These are phyloP conservation scores for Curvularia spicifera DNA, from an alignment of 2,329 filamentous ascomycete genomes.

Conservation along the genomic window DNA sequence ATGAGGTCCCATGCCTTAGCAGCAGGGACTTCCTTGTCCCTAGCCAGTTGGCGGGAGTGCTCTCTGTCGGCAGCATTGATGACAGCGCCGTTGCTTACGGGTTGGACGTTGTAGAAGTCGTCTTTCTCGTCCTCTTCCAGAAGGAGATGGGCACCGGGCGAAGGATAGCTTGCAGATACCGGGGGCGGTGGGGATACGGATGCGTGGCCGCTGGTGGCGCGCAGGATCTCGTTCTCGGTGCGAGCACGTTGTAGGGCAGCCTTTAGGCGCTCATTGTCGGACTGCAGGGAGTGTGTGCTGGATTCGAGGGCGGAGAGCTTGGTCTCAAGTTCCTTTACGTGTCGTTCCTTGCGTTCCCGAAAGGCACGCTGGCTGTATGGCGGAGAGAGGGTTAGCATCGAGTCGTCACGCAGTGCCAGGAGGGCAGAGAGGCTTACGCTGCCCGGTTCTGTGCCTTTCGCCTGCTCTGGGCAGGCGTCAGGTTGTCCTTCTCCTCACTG, in stretches of 20 bases:
- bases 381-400: background rate
- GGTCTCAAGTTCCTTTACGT: constrained; percentile 89
- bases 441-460: constrained; percentile 75
- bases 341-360: constrained; percentile 91
- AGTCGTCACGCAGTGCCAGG: background rate
- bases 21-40: constrained; percentile 41
- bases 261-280: constrained; percentile 87
- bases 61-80: constrained; percentile 41
- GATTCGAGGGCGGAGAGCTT: constrained; percentile 81
- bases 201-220: constrained; percentile 69
- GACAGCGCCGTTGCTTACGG: constrained; percentile 38
- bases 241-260: constrained; percentile 81
- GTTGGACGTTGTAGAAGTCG: constrained; percentile 39
- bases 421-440: constrained; percentile 61
- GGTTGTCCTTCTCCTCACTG: constrained; percentile 55
- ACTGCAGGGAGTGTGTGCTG: constrained; percentile 71
- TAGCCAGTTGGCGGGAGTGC: constrained; percentile 31
- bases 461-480: constrained; percentile 59
- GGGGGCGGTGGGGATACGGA: constrained; percentile 48
- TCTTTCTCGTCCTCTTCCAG: constrained; percentile 21
- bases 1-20: constrained; percentile 84
- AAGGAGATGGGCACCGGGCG: constrained; percentile 43
- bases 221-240: constrained; percentile 91
- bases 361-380: constrained; percentile 85
- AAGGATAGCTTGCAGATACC: constrained; percentile 48